phyloP scores from a whole-genome alignment of 2,329 filamentous ascomycete genomes.

The Fusarium sp. region DNA sequence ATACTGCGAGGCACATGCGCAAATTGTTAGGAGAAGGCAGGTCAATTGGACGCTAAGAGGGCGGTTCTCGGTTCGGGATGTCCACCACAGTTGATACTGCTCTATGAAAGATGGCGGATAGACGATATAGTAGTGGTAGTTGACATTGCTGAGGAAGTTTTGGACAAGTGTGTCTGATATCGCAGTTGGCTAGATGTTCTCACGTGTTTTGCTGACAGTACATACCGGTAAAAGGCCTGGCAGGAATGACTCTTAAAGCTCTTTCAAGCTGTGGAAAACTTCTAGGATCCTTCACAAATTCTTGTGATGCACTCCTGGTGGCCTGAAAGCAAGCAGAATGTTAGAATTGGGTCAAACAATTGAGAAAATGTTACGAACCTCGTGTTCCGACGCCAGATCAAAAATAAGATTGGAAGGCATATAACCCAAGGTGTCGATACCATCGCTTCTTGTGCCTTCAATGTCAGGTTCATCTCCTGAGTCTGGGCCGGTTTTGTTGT shows the following conservation, averaged over 20 bases:
- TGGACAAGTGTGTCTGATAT: slow-evolving; percentile 49
- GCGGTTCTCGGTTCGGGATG: slow-evolving; percentile 38
- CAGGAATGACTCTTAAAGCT: slow-evolving; percentile 46
- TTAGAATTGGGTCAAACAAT: not conserved
- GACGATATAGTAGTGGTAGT: slow-evolving; percentile 52
- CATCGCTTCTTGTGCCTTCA: slow-evolving; percentile 40
- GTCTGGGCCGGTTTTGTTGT: slow-evolving; percentile 26
- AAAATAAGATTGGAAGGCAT: slow-evolving; percentile 46
- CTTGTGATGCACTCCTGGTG: slow-evolving; percentile 27
- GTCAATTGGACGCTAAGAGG: slow-evolving; percentile 51
- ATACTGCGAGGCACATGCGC: slow-evolving; percentile 50
- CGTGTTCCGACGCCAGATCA: slow-evolving; percentile 36
- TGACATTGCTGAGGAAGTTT: slow-evolving; percentile 50
- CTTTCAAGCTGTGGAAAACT: slow-evolving; percentile 45
- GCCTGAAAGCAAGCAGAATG: slow-evolving; percentile 7
- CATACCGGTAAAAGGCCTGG: slow-evolving; percentile 49
- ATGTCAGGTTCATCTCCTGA: slow-evolving; percentile 30
- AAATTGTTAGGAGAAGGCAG: slow-evolving; percentile 50
- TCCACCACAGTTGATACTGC: slow-evolving; percentile 51
- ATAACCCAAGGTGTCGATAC: slow-evolving; percentile 50
- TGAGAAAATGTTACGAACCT: slow-evolving; percentile 33
- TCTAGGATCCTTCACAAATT: slow-evolving; percentile 34
- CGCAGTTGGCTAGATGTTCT: not conserved
- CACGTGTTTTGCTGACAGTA: not conserved
- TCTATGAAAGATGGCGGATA: slow-evolving; percentile 49